phyloP scores from a whole-genome alignment of 192 early-diverging fungal genomes.

The Coemansia sp. region DNA sequence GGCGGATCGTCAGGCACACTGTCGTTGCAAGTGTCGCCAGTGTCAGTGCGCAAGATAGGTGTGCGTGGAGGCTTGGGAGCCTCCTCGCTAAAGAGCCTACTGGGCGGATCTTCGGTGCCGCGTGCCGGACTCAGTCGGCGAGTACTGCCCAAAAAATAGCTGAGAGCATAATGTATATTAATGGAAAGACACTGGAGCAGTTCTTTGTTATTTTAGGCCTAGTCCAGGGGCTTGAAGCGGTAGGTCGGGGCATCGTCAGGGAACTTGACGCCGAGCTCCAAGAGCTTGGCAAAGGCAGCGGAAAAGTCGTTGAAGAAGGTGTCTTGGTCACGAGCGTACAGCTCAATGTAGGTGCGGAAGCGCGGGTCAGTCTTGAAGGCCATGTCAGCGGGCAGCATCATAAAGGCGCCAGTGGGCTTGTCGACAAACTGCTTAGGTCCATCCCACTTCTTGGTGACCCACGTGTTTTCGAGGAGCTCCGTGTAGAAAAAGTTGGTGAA shows the following conservation, averaged over 20 bases:
- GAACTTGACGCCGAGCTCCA: conserved; percentile 81
- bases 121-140: conserved; percentile 38
- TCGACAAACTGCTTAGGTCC: conserved; percentile 88
- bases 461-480: conserved; percentile 72
- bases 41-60: conserved; percentile 2
- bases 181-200: not conserved
- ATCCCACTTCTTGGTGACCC: conserved; percentile 78
- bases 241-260: conserved; percentile 66
- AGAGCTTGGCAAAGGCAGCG: conserved; percentile 77
- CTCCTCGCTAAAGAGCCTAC: conserved; percentile 28
- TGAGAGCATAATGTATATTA: not conserved
- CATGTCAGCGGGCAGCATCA: conserved; percentile 76
- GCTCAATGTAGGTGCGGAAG: conserved; percentile 74
- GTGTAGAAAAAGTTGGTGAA: conserved; percentile 92
- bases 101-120: conserved; percentile 27
- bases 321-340: conserved; percentile 83
- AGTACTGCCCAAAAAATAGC: conserved; percentile 8
- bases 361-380: conserved; percentile 63
- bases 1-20: conserved; percentile 14
- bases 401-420: conserved; percentile 63
- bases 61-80: conserved; percentile 8
- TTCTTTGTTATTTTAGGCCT: not conserved
- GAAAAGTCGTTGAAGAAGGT: conserved; percentile 92
- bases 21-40: conserved; percentile 15
- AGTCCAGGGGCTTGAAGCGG: conserved; percentile 60